Conservation (phyloP, 768 basidiomycete species). For the Pleurotus pulmonarius region DNA sequence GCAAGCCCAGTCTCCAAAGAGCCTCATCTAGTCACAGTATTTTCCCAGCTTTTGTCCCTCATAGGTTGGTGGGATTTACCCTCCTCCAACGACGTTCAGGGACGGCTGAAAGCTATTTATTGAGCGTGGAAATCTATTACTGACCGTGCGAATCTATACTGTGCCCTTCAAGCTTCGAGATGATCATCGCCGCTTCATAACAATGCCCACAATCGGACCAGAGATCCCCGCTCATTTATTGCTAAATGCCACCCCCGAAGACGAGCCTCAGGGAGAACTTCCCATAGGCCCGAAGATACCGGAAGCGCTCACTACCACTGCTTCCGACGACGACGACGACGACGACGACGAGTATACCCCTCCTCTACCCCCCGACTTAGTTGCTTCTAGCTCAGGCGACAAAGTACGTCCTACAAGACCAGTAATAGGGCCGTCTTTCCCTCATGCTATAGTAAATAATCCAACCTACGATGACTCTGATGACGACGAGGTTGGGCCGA, state of each 20-base stretch:
- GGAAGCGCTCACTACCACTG: slow-evolving; percentile 11
- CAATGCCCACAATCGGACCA: slow-evolving; percentile 57
- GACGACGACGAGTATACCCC: slow-evolving; percentile 73
- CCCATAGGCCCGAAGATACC: slow-evolving; percentile 14
- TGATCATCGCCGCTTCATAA: too few relatives aligned
- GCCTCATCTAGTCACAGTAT: too few relatives aligned
- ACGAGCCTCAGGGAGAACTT: slow-evolving; percentile 16
- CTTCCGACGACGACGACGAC: slow-evolving; percentile 45
- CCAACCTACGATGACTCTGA: slow-evolving; percentile 51
- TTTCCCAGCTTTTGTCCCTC: too few relatives aligned
- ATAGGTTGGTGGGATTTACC: too few relatives aligned
- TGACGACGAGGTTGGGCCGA: slow-evolving; percentile 84
- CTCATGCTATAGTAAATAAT: slow-evolving; percentile 18
- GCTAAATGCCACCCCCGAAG: slow-evolving; percentile 11
- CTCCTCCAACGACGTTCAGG: too few relatives aligned
- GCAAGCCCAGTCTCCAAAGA: too few relatives aligned
- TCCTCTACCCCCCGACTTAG: slow-evolving; percentile 69
- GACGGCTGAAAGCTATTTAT: too few relatives aligned
- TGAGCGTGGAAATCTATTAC: too few relatives aligned
- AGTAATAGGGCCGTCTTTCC: slow-evolving; percentile 47
- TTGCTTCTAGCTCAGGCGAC: slow-evolving; percentile 35
- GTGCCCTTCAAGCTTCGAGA: too few relatives aligned
- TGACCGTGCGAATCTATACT: too few relatives aligned
- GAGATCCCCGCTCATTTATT: slow-evolving; percentile 49
- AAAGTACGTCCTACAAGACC: slow-evolving; percentile 20